These are phyloP conservation scores for Diplogelasinospora grovesii DNA, from an alignment of 495 filamentous ascomycete species.

Conservation along the genomic window DNA sequence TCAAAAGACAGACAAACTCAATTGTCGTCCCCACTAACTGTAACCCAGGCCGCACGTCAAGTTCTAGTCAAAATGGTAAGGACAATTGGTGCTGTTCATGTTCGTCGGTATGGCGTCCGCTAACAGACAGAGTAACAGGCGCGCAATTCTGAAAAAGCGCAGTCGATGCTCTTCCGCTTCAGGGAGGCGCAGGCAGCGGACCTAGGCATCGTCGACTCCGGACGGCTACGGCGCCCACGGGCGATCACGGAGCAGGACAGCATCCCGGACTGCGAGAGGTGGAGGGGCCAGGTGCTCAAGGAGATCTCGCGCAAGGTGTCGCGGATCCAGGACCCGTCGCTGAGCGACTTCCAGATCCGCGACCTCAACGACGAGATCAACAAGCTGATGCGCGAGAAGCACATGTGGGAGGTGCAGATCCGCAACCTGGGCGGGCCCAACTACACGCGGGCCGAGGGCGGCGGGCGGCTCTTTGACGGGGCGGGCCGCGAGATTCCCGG, in stretches of 20 bases:
- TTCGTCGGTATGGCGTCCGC: too few species aligned
- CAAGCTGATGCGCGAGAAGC: conserved; percentile 96
- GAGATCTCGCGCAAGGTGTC: conserved; percentile 95
- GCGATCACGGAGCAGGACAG: conserved; percentile 74
- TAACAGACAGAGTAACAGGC: too few species aligned
- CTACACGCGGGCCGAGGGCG: conserved; percentile 95
- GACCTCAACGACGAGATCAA: conserved; percentile 99
- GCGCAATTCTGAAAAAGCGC: conserved; percentile 91
- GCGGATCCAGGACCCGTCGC: conserved; percentile 81
- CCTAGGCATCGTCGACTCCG: conserved; percentile 88
- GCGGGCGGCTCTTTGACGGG: conserved; percentile 81
- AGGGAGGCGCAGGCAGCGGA: conserved; percentile 95
- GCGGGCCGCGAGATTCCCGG: conserved; percentile 87
- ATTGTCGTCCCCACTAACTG: too few species aligned
- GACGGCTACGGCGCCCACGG: conserved; percentile 84
- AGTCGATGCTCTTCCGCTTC: conserved; percentile 99
- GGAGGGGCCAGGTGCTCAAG: conserved; percentile 95
- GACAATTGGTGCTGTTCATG: too few species aligned
- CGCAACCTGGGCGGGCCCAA: conserved; percentile 90
- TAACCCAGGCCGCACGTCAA: too few species aligned
- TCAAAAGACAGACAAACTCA: too few species aligned
- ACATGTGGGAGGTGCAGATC: conserved; percentile 97
- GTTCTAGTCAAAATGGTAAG: too few species aligned
- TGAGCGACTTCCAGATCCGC: conserved; percentile 93
- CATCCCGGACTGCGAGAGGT: conserved; percentile 90